Evolutionary conservation across 805 yeast genomes (phyloP).

Genomic region (Yarrowia sp.): DNA sequence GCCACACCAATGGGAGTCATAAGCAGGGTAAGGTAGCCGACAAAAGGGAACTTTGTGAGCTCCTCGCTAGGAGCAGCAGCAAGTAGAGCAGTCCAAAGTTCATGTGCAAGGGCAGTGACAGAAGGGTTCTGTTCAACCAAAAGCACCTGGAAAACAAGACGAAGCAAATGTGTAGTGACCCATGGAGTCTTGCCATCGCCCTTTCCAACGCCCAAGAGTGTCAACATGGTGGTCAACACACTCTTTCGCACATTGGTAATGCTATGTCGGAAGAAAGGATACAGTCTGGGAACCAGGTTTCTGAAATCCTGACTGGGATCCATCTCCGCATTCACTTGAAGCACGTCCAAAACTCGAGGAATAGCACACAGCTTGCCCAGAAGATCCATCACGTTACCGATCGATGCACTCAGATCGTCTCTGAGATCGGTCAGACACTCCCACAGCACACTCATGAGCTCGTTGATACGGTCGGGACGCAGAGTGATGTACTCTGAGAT

Average conservation of each 20-base stretch:
- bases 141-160: slow-evolving; percentile 82
- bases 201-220: slow-evolving; percentile 56
- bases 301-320: slow-evolving; percentile 60
- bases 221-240: slow-evolving; percentile 73
- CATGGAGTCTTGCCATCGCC: slow-evolving; percentile 52
- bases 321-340: slow-evolving; percentile 58
- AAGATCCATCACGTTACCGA: slow-evolving; percentile 94
- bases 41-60: slow-evolving; percentile 33
- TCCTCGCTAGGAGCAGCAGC: slow-evolving; percentile 28
- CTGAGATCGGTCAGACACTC: slow-evolving; percentile 75
- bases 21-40: slow-evolving; percentile 49
- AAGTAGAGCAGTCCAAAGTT: slow-evolving; percentile 59
- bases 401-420: slow-evolving; percentile 91
- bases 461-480: slow-evolving; percentile 48
- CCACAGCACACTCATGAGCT: slow-evolving; percentile 76
- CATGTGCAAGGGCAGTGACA: slow-evolving; percentile 60
- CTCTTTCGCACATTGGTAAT: slow-evolving; percentile 87
- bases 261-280: slow-evolving; percentile 91
- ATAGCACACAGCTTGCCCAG: slow-evolving; percentile 84
- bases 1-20: slow-evolving; percentile 96
- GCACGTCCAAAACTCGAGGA: slow-evolving; percentile 66
- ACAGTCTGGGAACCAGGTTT: slow-evolving; percentile 80
- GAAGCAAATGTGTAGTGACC: slow-evolving; percentile 70
- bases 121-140: slow-evolving; percentile 83
- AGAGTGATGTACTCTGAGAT: slow-evolving; percentile 79